Evolutionary conservation across 2,329 filamentous ascomycete genomes (phyloP), one percentile per base, ranked within the genome.

Genomic region (Exophiala oligosperma): DNA sequence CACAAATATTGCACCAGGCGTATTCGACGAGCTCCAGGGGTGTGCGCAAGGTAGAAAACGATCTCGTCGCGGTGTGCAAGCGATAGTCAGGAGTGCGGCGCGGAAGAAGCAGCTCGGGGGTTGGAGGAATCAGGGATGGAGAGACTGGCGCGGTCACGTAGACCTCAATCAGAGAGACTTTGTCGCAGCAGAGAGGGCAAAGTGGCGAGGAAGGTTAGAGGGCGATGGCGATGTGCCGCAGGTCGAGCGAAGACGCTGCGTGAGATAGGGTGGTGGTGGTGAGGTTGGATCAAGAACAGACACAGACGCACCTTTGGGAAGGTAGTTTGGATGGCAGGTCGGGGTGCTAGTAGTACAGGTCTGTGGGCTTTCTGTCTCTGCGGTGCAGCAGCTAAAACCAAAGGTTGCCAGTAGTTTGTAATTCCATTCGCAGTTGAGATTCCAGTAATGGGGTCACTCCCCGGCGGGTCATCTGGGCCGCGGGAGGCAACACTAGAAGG

Each of bases 21-120:
- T 49, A 54, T 49, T 52, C 46, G 53, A 55, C 54, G 52, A 56
- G 48, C 54, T 49, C 29, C 56, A 44, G 48, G 47, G 48, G 32
- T 6, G 56, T 54, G 59, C 44, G 57, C 54, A 58, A 59, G 60
- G 59, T 6, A 61, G 57, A 37, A 61, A 60, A 62, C 50, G 68
- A 79, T 79, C 5, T 83, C 69, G 69, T 49, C 56, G 61, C 59
- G 56, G 59, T 64, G 53, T 59, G 41, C 41, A 49, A 62, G 43
- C 47, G 51, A 55, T 24, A 29, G 50, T 47, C 60, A 48, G 57
- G 54, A 48, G 44, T 35, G 48, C 53, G 49, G 52, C 38, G 43
- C 49, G 56, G 63, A 48, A 56, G 54, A 62, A 59, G 56, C 57
- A 23, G 54, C 56, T 54, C 71, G 38, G 43, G 51, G 51, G 55